Base-by-base conservation (phyloP, 352 stramenopile species). In the Pythium rishiriense region DNA sequence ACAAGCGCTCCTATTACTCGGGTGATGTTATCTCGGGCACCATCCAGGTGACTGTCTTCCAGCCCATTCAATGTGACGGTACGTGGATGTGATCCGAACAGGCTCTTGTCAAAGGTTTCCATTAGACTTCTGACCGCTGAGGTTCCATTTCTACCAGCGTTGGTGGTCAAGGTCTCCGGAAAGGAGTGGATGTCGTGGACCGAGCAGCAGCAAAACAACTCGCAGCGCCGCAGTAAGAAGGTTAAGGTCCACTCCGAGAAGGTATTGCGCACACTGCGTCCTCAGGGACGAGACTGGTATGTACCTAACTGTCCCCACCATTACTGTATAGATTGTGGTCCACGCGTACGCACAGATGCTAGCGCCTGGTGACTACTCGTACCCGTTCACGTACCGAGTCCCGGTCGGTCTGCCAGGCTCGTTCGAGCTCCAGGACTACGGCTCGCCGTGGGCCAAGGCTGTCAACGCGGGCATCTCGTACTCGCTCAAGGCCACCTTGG, bases 401-500 rank as follows among this genome's bases (percentile, higher is more conserved):
- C 35, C 35, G 19, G 35, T 14, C 9, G 35, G 35, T 42, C 72
- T 90, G 1, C 79, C 79, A 1, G 79, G 81, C 4, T 66, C 58
- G 14, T 86, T 87, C 70, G 58, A 72, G 17, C 64, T 88, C 29
- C 54, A 69, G 2, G 65, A 56, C 21, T 85, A 85, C 66, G 73
- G 67, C 14, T 64, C 73, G 3, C 55, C 69, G 19, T 60, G 66
- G n/a, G 54, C 85, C n/a, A 58, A 75, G 19, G 61, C 80, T 4
- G 47, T 88, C 24, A 59, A 72, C 28, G 82, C 76, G 15, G 77
- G 83, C 58, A 89, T 88, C 76, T 78, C 85, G 69, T 91, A 91
- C 75, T 85, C 83, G 56, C 75, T 89, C 68, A 87, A 88, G 61
- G 79, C 76, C 2, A 86, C 79, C 19, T 70, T 89, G 8, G 75